Conservation (phyloP, 2,329 filamentous ascomycete genomes). For the Fusarium marasasianum region DNA sequence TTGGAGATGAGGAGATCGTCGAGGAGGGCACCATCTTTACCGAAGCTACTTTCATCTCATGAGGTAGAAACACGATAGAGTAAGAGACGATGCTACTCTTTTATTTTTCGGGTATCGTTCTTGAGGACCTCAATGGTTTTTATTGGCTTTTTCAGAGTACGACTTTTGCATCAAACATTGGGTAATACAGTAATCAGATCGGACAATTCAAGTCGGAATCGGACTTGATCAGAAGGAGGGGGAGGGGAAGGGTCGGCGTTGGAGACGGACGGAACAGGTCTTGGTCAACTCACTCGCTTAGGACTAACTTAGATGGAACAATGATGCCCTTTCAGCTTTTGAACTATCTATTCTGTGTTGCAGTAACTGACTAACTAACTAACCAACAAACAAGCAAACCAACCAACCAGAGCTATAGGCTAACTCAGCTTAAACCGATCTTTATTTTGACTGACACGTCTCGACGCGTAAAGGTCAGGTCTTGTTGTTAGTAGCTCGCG, state of each 20-base stretch:
- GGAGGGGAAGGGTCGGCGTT: constrained; percentile 40
- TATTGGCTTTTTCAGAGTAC: constrained; percentile 27
- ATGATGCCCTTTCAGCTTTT: constrained; percentile 34
- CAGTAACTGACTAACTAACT: not conserved
- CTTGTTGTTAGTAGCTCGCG: constrained; percentile 9
- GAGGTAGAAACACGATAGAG: constrained; percentile 41
- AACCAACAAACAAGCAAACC: not conserved
- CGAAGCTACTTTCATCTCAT: constrained; percentile 97
- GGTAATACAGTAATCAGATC: constrained; percentile 43
- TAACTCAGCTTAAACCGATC: not conserved
- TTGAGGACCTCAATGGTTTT: not conserved
- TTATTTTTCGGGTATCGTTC: not conserved
- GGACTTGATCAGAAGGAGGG: constrained; percentile 15
- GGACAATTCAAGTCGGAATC: not conserved
- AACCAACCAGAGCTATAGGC: not conserved
- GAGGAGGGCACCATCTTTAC: constrained; percentile 84
- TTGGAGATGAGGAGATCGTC: constrained; percentile 79
- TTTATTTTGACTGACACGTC: constrained; percentile 23
- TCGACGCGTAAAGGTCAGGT: constrained; percentile 11
- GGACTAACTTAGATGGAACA: constrained; percentile 36
- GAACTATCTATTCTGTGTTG: not conserved
- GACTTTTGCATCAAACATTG: constrained; percentile 37
- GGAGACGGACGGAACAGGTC: constrained; percentile 39
- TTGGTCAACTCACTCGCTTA: constrained; percentile 44
- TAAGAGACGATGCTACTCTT: not conserved